Evolutionary conservation across 192 early-diverging fungal species (phyloP).

Genomic region (Coemansia pectinata): DNA sequence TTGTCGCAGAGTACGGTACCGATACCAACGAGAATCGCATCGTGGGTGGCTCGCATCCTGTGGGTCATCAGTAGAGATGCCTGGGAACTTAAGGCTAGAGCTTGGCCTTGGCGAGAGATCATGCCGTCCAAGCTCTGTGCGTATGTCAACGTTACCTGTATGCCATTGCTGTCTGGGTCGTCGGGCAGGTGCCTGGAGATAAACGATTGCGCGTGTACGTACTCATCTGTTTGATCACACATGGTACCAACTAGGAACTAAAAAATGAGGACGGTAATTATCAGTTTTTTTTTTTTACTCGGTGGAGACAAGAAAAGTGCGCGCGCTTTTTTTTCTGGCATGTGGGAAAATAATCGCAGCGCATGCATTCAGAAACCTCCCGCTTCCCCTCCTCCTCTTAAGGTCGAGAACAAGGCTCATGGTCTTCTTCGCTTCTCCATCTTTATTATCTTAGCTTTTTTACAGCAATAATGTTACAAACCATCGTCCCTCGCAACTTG

Average conservation of each 20-base stretch:
- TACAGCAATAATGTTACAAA: not conserved
- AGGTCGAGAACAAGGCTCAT: not conserved
- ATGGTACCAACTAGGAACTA: not conserved
- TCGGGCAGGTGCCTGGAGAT: conserved; percentile 6
- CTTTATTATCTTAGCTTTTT: not conserved
- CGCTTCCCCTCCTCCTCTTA: not conserved
- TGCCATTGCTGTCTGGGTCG: conserved; percentile 8
- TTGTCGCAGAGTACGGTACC: conserved; percentile 80
- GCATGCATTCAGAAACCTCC: not conserved
- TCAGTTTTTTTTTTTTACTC: conserved; percentile 1
- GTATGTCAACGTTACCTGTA: conserved; percentile 80
- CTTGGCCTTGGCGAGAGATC: conserved; percentile 60
- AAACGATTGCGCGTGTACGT: conserved; percentile 17
- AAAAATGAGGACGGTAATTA: not conserved
- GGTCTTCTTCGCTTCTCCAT: not conserved
- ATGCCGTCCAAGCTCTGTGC: conserved; percentile 89
- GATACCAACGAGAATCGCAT: conserved; percentile 86
- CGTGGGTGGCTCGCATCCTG: conserved; percentile 66
- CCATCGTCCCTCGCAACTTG: not conserved
- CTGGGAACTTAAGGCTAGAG: conserved; percentile 68
- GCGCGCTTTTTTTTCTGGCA: not conserved
- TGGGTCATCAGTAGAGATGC: conserved; percentile 84
- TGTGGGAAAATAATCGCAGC: not conserved
- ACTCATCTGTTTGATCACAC: conserved; percentile 4
- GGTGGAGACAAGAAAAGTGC: not conserved